These are phyloP conservation scores for Heracleum sosnowskyi DNA, from an alignment of 129 eudicot genomes.

Conservation along the genomic window DNA sequence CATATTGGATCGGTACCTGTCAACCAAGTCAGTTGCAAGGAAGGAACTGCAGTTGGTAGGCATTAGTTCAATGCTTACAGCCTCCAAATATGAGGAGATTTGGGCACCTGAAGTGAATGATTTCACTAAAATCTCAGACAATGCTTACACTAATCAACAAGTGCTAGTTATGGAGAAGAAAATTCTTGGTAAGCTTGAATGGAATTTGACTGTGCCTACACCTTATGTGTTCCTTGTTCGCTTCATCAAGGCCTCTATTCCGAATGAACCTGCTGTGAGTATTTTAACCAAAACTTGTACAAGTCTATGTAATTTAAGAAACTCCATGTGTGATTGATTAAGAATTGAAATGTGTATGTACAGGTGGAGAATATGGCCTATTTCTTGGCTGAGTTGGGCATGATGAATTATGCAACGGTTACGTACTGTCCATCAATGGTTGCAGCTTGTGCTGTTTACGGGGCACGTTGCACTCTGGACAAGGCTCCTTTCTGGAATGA, in stretches of 20 bases:
- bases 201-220: slow-evolving; percentile 83
- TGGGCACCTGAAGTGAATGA: slow-evolving; percentile 96
- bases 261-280: slow-evolving; percentile 23
- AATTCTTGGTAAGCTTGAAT: slow-evolving; percentile 58
- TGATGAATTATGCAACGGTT: slow-evolving; percentile 42
- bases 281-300: not conserved
- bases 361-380: slow-evolving; percentile 35
- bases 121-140: slow-evolving; percentile 63
- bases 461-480: slow-evolving; percentile 36
- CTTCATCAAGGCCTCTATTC: slow-evolving; percentile 59
- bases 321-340: not conserved
- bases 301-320: not conserved
- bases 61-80: slow-evolving; percentile 78
- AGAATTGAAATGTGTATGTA: not conserved
- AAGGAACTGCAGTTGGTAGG: slow-evolving; percentile 78
- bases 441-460: slow-evolving; percentile 57
- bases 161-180: slow-evolving; percentile 68
- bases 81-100: slow-evolving; percentile 89
- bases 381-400: slow-evolving; percentile 46
- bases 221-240: slow-evolving; percentile 75
- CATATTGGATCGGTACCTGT: slow-evolving; percentile 71
- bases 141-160: slow-evolving; percentile 51
- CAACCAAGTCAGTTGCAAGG: slow-evolving; percentile 41
- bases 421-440: slow-evolving; percentile 43
- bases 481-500: slow-evolving; percentile 41